A percentile compares a stretch with the other conserved stretches of the same genome.
Evolutionary conservation across 352 stramenopile species (phyloP).

Genomic region (Saprolegnia parasitica): DNA sequence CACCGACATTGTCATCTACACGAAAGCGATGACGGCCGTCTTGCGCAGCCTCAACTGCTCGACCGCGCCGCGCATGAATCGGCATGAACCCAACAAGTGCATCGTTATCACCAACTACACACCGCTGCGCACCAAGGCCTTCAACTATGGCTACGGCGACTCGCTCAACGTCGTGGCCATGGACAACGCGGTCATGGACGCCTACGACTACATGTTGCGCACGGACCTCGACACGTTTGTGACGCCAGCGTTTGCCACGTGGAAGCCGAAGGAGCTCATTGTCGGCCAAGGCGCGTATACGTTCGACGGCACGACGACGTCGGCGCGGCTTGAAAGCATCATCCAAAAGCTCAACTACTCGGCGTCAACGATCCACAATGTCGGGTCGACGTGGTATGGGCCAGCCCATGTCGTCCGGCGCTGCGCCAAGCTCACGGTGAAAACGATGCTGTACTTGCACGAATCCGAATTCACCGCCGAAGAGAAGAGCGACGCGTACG

Average conservation of each 20-base stretch:
- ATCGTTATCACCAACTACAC: slow-evolving; percentile 9
- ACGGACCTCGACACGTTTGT: slow-evolving; percentile 18
- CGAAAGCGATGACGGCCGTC: not conserved
- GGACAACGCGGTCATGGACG: not conserved
- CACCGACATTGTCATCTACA: slow-evolving; percentile 25
- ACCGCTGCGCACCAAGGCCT: not conserved
- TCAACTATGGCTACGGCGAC: not conserved
- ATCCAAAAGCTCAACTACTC: not conserved
- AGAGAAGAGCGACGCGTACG: slow-evolving; percentile 12
- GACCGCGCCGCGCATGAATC: not conserved
- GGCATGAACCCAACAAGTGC: slow-evolving; percentile 9
- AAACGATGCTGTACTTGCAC: slow-evolving; percentile 5
- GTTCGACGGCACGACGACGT: not conserved
- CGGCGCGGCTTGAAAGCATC: not conserved
- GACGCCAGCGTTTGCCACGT: slow-evolving; percentile 17
- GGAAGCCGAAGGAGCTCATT: not conserved
- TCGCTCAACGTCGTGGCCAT: not conserved
- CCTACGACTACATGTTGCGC: slow-evolving; percentile 20
- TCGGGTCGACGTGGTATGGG: slow-evolving; percentile 21
- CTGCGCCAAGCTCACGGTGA: slow-evolving; percentile 10
- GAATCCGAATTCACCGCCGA: slow-evolving; percentile 5
- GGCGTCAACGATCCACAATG: not conserved
- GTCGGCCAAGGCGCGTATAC: slow-evolving; percentile 7
- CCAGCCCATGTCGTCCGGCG: not conserved
- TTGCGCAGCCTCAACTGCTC: not conserved